Conservation (phyloP, 1,284 basidiomycete genomes). For the Trametes polyzona region DNA sequence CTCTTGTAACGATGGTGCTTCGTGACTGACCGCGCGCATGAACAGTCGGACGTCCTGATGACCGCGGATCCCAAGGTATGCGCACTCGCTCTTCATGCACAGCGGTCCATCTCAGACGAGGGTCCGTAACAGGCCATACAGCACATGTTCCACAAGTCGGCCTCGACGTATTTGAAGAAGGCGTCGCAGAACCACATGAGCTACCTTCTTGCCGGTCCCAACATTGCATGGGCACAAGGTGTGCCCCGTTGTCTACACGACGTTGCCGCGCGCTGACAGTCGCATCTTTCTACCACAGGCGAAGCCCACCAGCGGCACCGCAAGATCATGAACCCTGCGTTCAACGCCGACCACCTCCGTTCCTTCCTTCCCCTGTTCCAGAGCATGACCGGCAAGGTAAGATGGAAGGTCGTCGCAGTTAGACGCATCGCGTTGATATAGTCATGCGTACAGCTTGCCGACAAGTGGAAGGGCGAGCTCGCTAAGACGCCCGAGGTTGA, state of each 20-base stretch:
- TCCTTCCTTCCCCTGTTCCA: slow-evolving; percentile 30
- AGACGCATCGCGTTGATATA: not conserved
- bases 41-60: slow-evolving; percentile 14
- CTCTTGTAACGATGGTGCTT: too few relatives aligned
- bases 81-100: too few relatives aligned
- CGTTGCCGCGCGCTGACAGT: not conserved
- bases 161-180: slow-evolving; percentile 29
- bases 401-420: too few relatives aligned
- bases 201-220: slow-evolving; percentile 22
- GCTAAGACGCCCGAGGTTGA: slow-evolving; percentile 3
- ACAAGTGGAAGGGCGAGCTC: slow-evolving; percentile 24
- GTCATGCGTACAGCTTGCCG: slow-evolving; percentile 11
- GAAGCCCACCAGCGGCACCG: slow-evolving; percentile 32
- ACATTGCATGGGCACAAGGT: slow-evolving; percentile 26
- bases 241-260: not conserved
- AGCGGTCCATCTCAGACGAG: not conserved
- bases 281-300: slow-evolving; percentile 15
- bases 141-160: slow-evolving; percentile 32
- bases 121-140: slow-evolving; percentile 34
- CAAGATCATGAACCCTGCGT: slow-evolving; percentile 37
- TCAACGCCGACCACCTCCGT: slow-evolving; percentile 27
- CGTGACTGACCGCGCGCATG: too few relatives aligned
- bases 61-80: slow-evolving; percentile 20
- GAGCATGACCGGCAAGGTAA: slow-evolving; percentile 19
- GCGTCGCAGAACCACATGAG: slow-evolving; percentile 14